These are phyloP conservation scores for Mollisiaceae sp. DNA, from an alignment of 2,329 filamentous ascomycete genomes.

Conservation along the genomic window DNA sequence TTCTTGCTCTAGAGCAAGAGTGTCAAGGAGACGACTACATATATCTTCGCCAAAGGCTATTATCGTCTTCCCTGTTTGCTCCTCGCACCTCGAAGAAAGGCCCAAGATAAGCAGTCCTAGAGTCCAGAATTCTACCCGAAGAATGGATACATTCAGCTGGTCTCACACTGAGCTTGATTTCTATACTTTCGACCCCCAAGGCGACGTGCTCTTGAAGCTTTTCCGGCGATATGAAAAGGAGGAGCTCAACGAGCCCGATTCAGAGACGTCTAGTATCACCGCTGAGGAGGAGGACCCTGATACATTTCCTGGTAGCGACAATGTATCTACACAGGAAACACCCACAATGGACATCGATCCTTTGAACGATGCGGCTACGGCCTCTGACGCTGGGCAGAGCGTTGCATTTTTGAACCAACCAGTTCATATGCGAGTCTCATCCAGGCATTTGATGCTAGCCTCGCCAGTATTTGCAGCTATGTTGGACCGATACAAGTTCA, in stretches of 20 bases:
- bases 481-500: conserved; percentile 16
- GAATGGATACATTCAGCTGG: neutral
- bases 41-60: neutral
- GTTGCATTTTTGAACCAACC: neutral
- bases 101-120: neutral
- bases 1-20: neutral
- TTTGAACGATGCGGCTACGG: neutral
- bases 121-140: neutral
- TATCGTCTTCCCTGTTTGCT: neutral
- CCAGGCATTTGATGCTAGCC: conserved; percentile 20
- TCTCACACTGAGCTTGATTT: neutral
- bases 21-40: neutral
- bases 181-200: conserved; percentile 7
- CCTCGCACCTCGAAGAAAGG: neutral
- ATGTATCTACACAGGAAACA: neutral
- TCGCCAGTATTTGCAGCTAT: conserved; percentile 19
- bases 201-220: conserved; percentile 18
- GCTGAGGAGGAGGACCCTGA: conserved; percentile 5
- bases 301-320: conserved; percentile 6
- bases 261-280: neutral
- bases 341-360: neutral
- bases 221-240: neutral
- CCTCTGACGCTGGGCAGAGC: neutral
- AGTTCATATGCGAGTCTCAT: conserved; percentile 21
- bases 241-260: neutral